Evolutionary conservation across 2,329 filamentous ascomycete species (phyloP).

Genomic region (Fonsecaea monophora): DNA sequence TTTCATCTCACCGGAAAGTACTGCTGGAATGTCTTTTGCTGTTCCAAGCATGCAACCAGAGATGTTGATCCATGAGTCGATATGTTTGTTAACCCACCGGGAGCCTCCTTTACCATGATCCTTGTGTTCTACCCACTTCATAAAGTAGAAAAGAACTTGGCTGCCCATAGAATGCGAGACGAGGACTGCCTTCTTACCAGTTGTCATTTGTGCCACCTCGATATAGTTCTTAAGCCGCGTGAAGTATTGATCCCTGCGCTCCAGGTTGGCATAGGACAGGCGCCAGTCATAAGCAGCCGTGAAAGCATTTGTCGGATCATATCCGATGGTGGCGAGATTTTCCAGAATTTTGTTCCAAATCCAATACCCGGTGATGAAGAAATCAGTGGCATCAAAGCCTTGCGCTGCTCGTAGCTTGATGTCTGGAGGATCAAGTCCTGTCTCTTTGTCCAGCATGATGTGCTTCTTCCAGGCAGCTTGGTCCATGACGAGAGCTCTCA

Average conservation of each 20-base stretch:
- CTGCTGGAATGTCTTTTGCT: conserved; percentile 85
- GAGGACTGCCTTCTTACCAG: conserved; percentile 79
- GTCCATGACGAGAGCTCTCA: conserved; percentile 89
- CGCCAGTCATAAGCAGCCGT: conserved; percentile 87
- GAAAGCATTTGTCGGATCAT: conserved; percentile 80
- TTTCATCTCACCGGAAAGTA: conserved; percentile 96
- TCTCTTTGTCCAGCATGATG: conserved; percentile 93
- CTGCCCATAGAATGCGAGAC: conserved; percentile 98
- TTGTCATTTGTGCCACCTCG: conserved; percentile 77
- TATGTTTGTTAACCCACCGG: conserved; percentile 85
- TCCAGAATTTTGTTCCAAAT: conserved; percentile 99
- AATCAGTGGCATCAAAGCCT: conserved; percentile 96
- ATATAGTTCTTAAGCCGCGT: conserved; percentile 88
- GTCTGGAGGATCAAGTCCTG: conserved; percentile 86
- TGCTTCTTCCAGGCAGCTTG: conserved; percentile 95
- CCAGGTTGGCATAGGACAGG: conserved; percentile 85
- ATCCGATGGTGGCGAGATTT: conserved; percentile 93
- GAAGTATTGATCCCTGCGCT: conserved; percentile 91
- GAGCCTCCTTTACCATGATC: conserved; percentile 80
- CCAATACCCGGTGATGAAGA: conserved; percentile 84
- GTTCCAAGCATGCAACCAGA: conserved; percentile 97
- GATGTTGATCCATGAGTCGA: conserved; percentile 98
- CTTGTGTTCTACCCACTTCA: conserved; percentile 80
- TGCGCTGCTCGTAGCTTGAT: conserved; percentile 92
- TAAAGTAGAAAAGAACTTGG: conserved; percentile 83